Percentiles rank a stretch among this genome's conserved stretches.
Conservation (phyloP, 208 protist genomes). For the Acanthamoeba castellanii region DNA sequence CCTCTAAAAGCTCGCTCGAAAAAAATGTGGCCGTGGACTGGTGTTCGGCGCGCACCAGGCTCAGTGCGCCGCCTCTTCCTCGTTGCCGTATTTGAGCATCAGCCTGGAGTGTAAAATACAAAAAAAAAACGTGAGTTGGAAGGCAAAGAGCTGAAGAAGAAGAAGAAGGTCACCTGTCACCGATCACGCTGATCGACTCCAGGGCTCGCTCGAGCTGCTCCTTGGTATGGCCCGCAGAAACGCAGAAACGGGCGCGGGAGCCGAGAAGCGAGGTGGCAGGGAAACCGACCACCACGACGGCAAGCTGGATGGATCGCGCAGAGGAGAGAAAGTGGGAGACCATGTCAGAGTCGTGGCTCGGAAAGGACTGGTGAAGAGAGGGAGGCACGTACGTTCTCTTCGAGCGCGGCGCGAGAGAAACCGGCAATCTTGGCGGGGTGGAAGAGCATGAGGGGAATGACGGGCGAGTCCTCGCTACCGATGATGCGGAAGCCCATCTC, state of each 20-base stretch:
- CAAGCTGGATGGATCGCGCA: conserved; percentile 84
- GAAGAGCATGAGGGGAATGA: conserved; percentile 97
- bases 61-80: no score
- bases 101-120: background rate
- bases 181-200: conserved; percentile 92
- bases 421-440: conserved; percentile 93
- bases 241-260: conserved; percentile 92
- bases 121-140: background rate
- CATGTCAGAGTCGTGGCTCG: no score
- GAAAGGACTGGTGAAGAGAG: background rate
- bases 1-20: no score
- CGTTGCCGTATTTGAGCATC: no score
- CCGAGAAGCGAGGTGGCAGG: conserved; percentile 96
- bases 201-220: conserved; percentile 95
- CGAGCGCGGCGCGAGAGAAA: conserved; percentile 93
- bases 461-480: conserved; percentile 94
- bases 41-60: no score
- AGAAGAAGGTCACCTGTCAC: conserved; percentile 56
- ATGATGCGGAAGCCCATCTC: conserved; percentile 88
- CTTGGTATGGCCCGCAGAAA: conserved; percentile 94
- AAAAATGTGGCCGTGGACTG: no score
- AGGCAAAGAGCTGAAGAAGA: background rate
- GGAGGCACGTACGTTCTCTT: conserved; percentile 20
- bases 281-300: conserved; percentile 98
- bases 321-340: background rate